A percentile compares a stretch with the other conserved stretches of the same genome.
These are phyloP conservation scores for Vitis hybrid DNA, from an alignment of 177 flowering plant genomes.

Conservation along the genomic window DNA sequence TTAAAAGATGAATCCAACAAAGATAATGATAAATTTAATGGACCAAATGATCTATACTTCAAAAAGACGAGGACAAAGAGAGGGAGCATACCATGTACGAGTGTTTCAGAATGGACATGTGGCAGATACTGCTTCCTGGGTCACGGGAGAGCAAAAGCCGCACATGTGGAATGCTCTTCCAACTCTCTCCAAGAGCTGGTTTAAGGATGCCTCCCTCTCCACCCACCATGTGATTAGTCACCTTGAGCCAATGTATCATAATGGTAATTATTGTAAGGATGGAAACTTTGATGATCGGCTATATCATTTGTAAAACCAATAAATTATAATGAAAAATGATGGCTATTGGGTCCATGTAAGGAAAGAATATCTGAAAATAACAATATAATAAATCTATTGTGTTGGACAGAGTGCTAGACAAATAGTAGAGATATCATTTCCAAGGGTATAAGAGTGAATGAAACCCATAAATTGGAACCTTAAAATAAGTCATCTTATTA, in stretches of 20 bases:
- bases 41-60: neutral
- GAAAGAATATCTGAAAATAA: too few species aligned
- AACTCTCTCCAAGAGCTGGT: slow-evolving; percentile 90
- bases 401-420: too few species aligned
- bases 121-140: slow-evolving; percentile 35
- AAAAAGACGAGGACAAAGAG: neutral
- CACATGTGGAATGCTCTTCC: slow-evolving; percentile 82
- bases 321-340: too few species aligned
- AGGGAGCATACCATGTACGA: slow-evolving; percentile 41
- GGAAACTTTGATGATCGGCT: too few species aligned
- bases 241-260: slow-evolving; percentile 33
- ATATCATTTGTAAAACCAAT: too few species aligned
- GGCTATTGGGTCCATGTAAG: too few species aligned
- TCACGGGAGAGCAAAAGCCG: slow-evolving; percentile 63
- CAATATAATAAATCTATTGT: too few species aligned
- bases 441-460: too few species aligned
- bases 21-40: neutral
- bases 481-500: too few species aligned
- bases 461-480: too few species aligned
- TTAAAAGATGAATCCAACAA: neutral
- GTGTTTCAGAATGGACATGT: slow-evolving; percentile 57
- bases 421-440: too few species aligned
- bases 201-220: slow-evolving; percentile 66
- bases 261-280: neutral
- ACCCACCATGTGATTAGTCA: slow-evolving; percentile 81